Evolutionary conservation across 139 green algal genomes (phyloP).

Genomic region (Gonium pectorale): DNA sequence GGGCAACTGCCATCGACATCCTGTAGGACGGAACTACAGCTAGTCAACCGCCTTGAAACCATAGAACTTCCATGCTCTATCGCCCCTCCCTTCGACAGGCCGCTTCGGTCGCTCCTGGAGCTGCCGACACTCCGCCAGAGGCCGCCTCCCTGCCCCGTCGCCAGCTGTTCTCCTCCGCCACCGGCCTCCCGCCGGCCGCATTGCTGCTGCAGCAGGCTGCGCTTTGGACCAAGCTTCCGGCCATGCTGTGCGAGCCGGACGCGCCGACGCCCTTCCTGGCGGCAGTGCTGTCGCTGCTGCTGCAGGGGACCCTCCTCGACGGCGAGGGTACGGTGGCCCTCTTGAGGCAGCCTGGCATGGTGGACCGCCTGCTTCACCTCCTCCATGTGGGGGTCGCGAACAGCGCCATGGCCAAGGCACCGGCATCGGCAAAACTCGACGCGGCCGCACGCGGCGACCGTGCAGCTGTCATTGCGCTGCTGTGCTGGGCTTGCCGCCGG

Average conservation of each 20-base stretch:
- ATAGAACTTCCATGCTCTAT: no score
- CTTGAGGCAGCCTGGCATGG: constrained; percentile 16
- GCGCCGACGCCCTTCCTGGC: constrained; percentile 37
- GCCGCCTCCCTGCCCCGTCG: constrained; percentile 33
- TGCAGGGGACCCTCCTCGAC: constrained; percentile 49
- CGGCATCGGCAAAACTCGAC: no score
- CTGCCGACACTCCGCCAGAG: no score
- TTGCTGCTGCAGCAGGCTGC: constrained; percentile 45
- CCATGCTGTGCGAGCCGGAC: constrained; percentile 27
- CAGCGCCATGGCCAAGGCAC: no score
- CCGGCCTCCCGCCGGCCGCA: not conserved
- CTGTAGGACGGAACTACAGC: no score
- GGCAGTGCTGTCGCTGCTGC: constrained; percentile 36
- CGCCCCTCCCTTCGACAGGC: no score
- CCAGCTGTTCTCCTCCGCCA: constrained; percentile 36
- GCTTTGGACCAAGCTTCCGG: constrained; percentile 53
- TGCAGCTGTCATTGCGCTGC: no score
- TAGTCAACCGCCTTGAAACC: no score
- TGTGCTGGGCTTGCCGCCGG: no score
- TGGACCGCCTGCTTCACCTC: constrained; percentile 35
- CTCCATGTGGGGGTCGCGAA: not conserved
- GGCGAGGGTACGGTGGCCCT: constrained; percentile 11
- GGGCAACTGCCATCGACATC: no score
- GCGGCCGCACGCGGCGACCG: no score
- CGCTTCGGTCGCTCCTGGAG: no score